phyloP scores from a whole-genome alignment of 2,329 filamentous ascomycete genomes.

The Neofusicoccum kwambonambiense region DNA sequence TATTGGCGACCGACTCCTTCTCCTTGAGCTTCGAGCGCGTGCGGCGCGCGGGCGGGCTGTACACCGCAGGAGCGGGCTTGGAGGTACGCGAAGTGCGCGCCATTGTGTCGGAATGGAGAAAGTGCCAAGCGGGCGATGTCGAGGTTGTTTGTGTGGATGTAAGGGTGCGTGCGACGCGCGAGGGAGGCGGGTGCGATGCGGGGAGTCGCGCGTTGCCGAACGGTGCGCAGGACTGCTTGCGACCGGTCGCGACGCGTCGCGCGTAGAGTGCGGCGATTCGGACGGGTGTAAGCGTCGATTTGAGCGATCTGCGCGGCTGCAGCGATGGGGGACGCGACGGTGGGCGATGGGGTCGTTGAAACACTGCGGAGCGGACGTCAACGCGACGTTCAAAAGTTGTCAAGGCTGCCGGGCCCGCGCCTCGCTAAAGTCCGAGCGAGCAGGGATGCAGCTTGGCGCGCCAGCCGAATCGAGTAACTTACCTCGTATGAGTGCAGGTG shows the following conservation, averaged over 20 bases:
- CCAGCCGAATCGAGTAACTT: slow-evolving; percentile 9
- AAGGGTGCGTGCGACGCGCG: slow-evolving; percentile 5
- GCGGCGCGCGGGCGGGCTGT: slow-evolving; percentile 1
- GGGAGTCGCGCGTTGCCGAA: neutral
- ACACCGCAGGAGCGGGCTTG: neutral
- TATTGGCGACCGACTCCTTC: neutral
- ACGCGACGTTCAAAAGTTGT: slow-evolving; percentile 16
- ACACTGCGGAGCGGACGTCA: slow-evolving; percentile 6
- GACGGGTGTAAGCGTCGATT: neutral
- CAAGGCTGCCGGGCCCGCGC: neutral
- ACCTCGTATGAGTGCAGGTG: neutral
- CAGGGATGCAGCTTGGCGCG: neutral
- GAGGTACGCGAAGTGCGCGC: neutral
- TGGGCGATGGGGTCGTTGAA: slow-evolving; percentile 2
- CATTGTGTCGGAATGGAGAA: neutral
- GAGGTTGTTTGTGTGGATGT: neutral
- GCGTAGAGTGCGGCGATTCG: neutral
- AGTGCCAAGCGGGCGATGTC: neutral
- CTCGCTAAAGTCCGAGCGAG: slow-evolving; percentile 8
- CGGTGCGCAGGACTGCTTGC: neutral
- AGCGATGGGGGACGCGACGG: neutral
- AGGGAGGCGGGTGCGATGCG: slow-evolving; percentile 1
- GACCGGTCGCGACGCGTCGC: slow-evolving; percentile 11
- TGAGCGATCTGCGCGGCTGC: neutral
- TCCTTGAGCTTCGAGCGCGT: slow-evolving; percentile 11